These are phyloP conservation scores for Kwoniella pini DNA, from an alignment of 768 basidiomycete species.

Conservation along the genomic window DNA sequence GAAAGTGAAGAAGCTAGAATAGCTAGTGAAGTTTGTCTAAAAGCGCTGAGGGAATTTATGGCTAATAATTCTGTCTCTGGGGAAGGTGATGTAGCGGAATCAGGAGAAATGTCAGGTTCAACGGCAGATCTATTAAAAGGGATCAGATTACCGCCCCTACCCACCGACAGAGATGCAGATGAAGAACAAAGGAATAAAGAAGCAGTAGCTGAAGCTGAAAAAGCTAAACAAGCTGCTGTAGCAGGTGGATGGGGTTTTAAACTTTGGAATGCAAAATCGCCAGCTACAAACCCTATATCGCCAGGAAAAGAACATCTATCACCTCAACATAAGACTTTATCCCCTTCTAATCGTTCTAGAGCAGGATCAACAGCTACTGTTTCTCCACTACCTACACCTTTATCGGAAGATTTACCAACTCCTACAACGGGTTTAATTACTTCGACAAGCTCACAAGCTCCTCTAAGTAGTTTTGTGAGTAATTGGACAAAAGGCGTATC, in stretches of 20 bases:
- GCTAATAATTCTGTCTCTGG: slow-evolving; percentile 18
- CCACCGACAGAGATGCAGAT: slow-evolving; percentile 52
- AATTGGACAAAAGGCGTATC: slow-evolving; percentile 45
- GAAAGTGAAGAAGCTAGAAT: slow-evolving; percentile 82
- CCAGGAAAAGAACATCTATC: slow-evolving; percentile 10
- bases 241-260: slow-evolving; percentile 37
- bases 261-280: slow-evolving; percentile 21
- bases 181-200: slow-evolving; percentile 19
- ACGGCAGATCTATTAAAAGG: slow-evolving; percentile 29
- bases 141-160: slow-evolving; percentile 55
- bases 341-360: slow-evolving; percentile 27
- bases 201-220: slow-evolving; percentile 3
- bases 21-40: slow-evolving; percentile 82
- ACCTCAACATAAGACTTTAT: slow-evolving; percentile 26
- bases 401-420: slow-evolving; percentile 10
- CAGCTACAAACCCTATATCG: background rate
- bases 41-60: slow-evolving; percentile 71
- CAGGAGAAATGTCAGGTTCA: slow-evolving; percentile 23
- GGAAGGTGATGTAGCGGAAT: background rate
- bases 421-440: slow-evolving; percentile 7
- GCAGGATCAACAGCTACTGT: slow-evolving; percentile 21
- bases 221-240: slow-evolving; percentile 25
- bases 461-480: slow-evolving; percentile 43
- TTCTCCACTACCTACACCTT: slow-evolving; percentile 22
- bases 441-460: slow-evolving; percentile 20